Base-by-base conservation (phyloP, 805 yeast species). In the Cyberlindnera misumaiensis region DNA sequence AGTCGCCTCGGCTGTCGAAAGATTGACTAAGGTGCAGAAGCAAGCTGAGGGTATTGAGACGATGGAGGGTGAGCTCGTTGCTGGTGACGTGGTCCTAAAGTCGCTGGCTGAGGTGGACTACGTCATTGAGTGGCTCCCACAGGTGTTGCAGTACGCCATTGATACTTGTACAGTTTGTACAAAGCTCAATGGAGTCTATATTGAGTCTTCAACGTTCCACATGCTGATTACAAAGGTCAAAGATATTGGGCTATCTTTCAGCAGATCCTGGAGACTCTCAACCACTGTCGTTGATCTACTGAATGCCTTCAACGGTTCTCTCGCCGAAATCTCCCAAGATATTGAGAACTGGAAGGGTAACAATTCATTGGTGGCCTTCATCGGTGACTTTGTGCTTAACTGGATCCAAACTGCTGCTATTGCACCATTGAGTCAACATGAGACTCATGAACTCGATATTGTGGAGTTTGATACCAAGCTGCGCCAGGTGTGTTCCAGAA, bases 401-500 rank as follows among this genome's bases (percentile, higher is more conserved):
- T 80, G 84, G 83, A 50, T 75, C 7, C 24, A 49, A 12, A 11
- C 30, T 6, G 25, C 27, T 11, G 7, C 26, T 11, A 16, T 40
- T 14, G 5, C 37, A 12, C 14, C 11, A 3, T 35, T 43, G 4
- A n/a, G 17, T 4, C 9, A 38, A 11, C 2, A 12, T 11, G 44
- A 34, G 12, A 30, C 25, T 5, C 32, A 29, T 6, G 13, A 32
- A 16, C 34, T 38, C 11, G 46, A 40, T 12, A 42, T 66, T 4
- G 65, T 64, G 26, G 63, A 54, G 5, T 44, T 75, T 32, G 87
- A 83, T 45, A 34, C 39, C 3, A 48, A 62, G 2, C 65, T 80
- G 42, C 65, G 80, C 39, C 63, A 69, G 15, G 51, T 83, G 3
- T 67, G 79, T 4, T 73, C 73, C 13, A 69, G 81, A 3, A 69